Base-by-base conservation (phyloP, 1,284 basidiomycete species). In the Cronartium quercuum region DNA sequence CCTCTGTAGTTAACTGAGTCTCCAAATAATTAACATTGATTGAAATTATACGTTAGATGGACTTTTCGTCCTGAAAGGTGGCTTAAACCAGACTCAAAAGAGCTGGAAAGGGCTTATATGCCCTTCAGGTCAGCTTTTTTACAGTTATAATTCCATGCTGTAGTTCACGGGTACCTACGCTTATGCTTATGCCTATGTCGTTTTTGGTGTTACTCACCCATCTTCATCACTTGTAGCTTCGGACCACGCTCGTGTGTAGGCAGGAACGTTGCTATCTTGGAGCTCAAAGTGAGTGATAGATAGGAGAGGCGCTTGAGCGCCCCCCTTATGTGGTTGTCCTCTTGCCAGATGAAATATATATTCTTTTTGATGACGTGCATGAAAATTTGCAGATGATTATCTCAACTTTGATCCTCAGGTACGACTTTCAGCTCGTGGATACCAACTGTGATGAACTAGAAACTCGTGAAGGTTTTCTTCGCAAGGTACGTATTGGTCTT, bases 171-270 rank as follows among this genome's bases (percentile, higher is more conserved):
- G 10, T n/a, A 18, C 47, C 29, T 2, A 24, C 12, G 9, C 29
- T 68, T 37, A 13, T 4, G 18, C 2, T 29, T 41, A 9, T 15
- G 15, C 3, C 38, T 38, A 18, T 47, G 18, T 41, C n/a, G 29
- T 61, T 29, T 61, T 29, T 24, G 58, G 21, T 61, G 7, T 61
- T 13, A 51, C 44, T 51, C 13, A 51, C 21, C 21, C 21, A 51
- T 21, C 44, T 51, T 51, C 44, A 13, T 51, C 13, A 13, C 21
- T 13, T 12, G 35, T 9, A 70, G 68, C 40, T 51, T n/a, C 55
- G 68, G 68, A 21, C 68, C 68, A n/a, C 68, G 68, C 18, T 62
- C 68, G 21, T 70, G 68, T 15, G 61, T 70, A 21, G 68, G 68
- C 13, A 58, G 68, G 35, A 70, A 70, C 64, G 40, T 70, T 37